phyloP scores from a whole-genome alignment of 2,329 filamentous ascomycete species.

The Scedosporium boydii region DNA sequence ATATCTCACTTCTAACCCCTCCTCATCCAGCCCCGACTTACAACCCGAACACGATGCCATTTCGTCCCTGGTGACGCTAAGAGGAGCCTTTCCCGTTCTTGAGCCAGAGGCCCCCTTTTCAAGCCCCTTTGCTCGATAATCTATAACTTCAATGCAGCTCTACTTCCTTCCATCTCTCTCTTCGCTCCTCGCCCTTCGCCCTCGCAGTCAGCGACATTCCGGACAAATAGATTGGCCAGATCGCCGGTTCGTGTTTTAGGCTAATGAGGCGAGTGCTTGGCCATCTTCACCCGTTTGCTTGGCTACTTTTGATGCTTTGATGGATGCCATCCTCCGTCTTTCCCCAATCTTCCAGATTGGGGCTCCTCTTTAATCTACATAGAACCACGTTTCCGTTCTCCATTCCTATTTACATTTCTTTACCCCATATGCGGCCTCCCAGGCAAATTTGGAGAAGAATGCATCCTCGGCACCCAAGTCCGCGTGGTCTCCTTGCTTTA shows the following conservation, averaged over 20 bases:
- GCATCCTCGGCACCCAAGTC: background rate
- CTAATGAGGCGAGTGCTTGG: background rate
- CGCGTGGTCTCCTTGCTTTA: background rate
- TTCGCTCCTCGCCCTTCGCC: background rate
- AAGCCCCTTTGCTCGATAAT: background rate
- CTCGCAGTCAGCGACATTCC: slow-evolving; percentile 2
- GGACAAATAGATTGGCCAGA: background rate
- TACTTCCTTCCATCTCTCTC: background rate
- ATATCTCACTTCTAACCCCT: background rate
- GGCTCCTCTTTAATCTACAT: background rate
- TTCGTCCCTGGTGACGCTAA: background rate
- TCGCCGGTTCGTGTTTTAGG: background rate
- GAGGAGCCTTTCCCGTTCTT: background rate
- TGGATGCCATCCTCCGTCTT: background rate
- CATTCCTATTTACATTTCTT: background rate
- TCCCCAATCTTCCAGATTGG: slow-evolving; percentile 5
- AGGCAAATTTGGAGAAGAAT: background rate
- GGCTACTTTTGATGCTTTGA: background rate
- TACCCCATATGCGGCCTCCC: background rate
- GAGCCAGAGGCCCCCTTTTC: background rate
- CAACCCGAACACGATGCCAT: background rate
- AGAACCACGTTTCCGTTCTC: background rate
- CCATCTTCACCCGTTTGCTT: background rate
- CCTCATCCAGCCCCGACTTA: background rate
- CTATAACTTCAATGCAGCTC: background rate